Evolutionary conservation across 2,329 filamentous ascomycete species (phyloP), one percentile per base, ranked within the genome.

Genomic region (Pseudopithomyces maydicus): DNA sequence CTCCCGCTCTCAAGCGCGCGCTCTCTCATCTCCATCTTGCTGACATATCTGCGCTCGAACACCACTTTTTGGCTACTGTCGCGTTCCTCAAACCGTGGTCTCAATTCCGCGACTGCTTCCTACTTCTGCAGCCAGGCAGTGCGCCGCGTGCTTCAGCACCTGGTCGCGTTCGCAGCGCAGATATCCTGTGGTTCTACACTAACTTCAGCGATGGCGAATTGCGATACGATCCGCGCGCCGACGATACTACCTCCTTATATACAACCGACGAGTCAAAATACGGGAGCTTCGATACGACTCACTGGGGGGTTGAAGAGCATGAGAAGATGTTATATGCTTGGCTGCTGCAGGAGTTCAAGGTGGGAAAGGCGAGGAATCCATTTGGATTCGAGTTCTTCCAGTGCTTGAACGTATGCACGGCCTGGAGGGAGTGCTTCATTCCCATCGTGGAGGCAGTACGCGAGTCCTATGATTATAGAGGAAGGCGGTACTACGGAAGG

Each of bases 251-350:
- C 15, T 20, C 29, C 5, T 53, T 59, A 6, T 67, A 63, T 43
- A 63, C 54, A 1, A 26, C 44, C 1, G 62, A 69, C 35, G 41
- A 47, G 2, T 58, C 20, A 20, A 43, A 59, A 5, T 57, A 65
- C 33, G 59, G 66, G 26, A 39, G 54, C 3, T 70, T 73, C 19
- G 64, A 74, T 49, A 73, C 69, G 59, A 58, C 52, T 20, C 19
- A 56, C 4, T 75, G 73, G 73, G 23, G 51, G 5, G 54, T 67
- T 7, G 54, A 59, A 32, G 67, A 71, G 42, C 56, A 71, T 47
- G 71, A 75, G 56, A 74, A 74, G 55, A 63, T 69, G 29, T 57
- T 74, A 14, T 72, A 67, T 45, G 70, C 58, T 6, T 74, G 71
- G 71, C 39, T 75, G 35, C 49, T 75, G 49, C 73, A 75, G 43